These are phyloP conservation scores for Phytophthora crassamura DNA, from an alignment of 352 stramenopile species.

Conservation along the genomic window DNA sequence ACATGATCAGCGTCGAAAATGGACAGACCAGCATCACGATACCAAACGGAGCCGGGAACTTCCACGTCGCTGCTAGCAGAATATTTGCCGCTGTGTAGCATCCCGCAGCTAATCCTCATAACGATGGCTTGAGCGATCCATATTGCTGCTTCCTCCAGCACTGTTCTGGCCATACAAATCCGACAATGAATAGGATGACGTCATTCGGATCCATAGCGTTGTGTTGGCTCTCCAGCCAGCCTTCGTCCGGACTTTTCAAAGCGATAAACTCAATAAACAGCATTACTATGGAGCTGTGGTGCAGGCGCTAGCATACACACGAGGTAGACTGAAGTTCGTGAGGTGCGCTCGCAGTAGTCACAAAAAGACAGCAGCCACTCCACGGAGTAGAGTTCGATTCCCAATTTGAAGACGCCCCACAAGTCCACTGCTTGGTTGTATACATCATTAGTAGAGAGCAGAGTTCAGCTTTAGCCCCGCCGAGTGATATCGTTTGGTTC, in stretches of 20 bases:
- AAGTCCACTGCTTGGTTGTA: too few relatives aligned
- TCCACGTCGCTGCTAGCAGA: constrained; percentile 5
- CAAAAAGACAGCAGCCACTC: too few relatives aligned
- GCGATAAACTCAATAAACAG: not conserved
- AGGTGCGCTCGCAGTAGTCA: too few relatives aligned
- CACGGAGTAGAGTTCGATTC: too few relatives aligned
- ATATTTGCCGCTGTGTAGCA: constrained; percentile 3
- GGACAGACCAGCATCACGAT: constrained; percentile 1
- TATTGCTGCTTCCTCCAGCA: constrained; percentile 6
- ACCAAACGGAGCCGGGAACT: constrained; percentile 27
- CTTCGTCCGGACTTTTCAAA: not conserved
- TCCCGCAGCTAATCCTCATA: not conserved
- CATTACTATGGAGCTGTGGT: too few relatives aligned
- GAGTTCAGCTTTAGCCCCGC: too few relatives aligned
- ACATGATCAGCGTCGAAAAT: constrained; percentile 5
- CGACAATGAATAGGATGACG: too few relatives aligned
- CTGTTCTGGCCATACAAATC: not conserved
- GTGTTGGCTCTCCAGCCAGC: constrained; percentile 2
- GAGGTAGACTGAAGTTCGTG: too few relatives aligned
- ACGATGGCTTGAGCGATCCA: not conserved
- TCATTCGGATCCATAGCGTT: constrained; percentile 1
- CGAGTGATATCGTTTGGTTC: too few relatives aligned
- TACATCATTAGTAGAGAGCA: too few relatives aligned
- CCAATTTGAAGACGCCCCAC: too few relatives aligned
- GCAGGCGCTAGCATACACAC: too few relatives aligned